Percentiles rank a stretch among this genome's conserved stretches.
These are phyloP conservation scores for Spathaspora sp. DNA, from an alignment of 1,139 yeast genomes.

Conservation along the genomic window DNA sequence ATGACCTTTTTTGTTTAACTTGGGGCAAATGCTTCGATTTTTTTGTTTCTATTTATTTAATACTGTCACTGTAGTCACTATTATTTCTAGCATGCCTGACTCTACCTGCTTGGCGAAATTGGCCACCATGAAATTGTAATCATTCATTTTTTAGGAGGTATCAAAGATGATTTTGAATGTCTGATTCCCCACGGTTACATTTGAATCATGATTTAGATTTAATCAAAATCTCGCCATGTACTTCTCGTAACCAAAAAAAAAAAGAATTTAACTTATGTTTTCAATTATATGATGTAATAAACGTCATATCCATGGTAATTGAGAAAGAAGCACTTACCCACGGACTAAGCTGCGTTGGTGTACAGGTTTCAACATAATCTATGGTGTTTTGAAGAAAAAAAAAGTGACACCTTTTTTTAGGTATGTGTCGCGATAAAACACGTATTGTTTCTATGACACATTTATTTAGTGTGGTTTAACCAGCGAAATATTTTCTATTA, in stretches of 20 bases:
- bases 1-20: not conserved
- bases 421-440: not conserved
- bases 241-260: not conserved
- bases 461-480: too few species aligned
- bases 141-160: too few species aligned
- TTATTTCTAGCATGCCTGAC: not conserved
- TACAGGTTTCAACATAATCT: not conserved
- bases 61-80: not conserved
- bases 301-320: not conserved
- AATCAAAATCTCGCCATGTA: not conserved
- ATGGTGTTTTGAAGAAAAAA: not conserved
- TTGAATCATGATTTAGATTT: not conserved
- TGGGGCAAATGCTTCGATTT: not conserved
- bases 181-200: not conserved
- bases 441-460: too few species aligned
- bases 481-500: too few species aligned
- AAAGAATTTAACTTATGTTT: not conserved
- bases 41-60: not conserved
- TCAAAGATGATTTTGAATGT: not conserved
- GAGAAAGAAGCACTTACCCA: not conserved
- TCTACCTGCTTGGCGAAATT: not conserved
- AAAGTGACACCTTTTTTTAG: not conserved
- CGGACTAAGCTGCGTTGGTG: not conserved
- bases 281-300: not conserved
- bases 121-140: not conserved